These are phyloP conservation scores for Tolypocladium tropicale DNA, from an alignment of 2,329 filamentous ascomycete species.

Conservation along the genomic window DNA sequence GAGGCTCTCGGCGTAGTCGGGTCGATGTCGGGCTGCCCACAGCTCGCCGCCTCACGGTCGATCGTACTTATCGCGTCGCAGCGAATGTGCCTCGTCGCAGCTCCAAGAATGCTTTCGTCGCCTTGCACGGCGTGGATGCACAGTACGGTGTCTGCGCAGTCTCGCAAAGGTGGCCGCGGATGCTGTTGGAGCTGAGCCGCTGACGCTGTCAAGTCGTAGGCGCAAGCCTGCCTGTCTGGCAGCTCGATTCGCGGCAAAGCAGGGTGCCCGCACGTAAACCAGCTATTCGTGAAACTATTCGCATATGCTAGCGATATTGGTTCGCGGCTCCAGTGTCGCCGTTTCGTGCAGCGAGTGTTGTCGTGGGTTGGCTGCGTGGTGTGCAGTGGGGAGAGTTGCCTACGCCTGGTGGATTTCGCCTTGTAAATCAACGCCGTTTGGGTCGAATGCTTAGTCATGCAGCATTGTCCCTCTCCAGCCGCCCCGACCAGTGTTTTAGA, in stretches of 20 bases:
- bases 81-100: background rate
- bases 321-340: constrained; percentile 3
- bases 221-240: background rate
- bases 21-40: background rate
- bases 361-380: constrained; percentile 17
- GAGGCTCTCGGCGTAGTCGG: background rate
- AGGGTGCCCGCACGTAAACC: background rate
- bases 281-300: background rate
- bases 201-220: background rate
- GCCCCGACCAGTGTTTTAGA: background rate
- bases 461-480: background rate
- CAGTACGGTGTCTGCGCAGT: background rate
- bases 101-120: background rate
- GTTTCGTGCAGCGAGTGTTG: constrained; percentile 6
- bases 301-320: background rate
- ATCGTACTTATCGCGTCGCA: background rate
- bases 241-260: background rate
- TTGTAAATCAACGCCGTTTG: background rate
- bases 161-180: background rate
- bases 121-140: background rate
- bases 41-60: background rate
- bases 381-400: constrained; percentile 28
- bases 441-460: constrained; percentile 4
- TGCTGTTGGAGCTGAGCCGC: background rate
- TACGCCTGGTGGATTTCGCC: constrained; percentile 16